These are phyloP conservation scores for Heritiera littoralis DNA, from an alignment of 345 rosid species.

Conservation along the genomic window DNA sequence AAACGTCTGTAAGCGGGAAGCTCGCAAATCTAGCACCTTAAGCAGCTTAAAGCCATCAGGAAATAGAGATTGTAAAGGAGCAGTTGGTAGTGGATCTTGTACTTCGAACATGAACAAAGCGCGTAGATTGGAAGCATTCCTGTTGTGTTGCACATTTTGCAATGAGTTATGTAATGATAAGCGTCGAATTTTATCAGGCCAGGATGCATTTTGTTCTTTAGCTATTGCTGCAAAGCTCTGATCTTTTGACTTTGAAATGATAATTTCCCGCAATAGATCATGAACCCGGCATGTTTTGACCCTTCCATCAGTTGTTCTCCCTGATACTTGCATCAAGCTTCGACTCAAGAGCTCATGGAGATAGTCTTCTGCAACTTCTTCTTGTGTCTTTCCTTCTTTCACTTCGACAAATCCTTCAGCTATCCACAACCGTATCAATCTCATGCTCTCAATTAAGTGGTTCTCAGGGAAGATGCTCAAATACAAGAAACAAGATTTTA, in stretches of 20 bases:
- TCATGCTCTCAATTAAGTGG: slow-evolving; percentile 21
- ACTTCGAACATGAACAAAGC: slow-evolving; percentile 25
- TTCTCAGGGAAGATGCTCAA: slow-evolving; percentile 43
- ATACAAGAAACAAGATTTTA: slow-evolving; percentile 44
- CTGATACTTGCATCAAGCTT: slow-evolving; percentile 38
- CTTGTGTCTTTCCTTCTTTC: slow-evolving; percentile 38
- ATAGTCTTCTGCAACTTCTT: slow-evolving; percentile 47
- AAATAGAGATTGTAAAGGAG: not conserved
- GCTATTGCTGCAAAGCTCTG: slow-evolving; percentile 35
- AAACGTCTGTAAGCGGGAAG: slow-evolving; percentile 21
- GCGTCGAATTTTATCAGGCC: slow-evolving; percentile 43
- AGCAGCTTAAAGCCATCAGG: slow-evolving; percentile 18
- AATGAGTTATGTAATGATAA: slow-evolving; percentile 23
- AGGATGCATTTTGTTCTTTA: slow-evolving; percentile 16
- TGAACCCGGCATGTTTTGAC: slow-evolving; percentile 40
- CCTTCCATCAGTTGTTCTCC: slow-evolving; percentile 32
- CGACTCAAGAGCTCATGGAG: slow-evolving; percentile 38
- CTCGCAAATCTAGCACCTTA: slow-evolving; percentile 32
- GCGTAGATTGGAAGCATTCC: slow-evolving; percentile 16
- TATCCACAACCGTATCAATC: slow-evolving; percentile 41
- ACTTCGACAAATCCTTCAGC: slow-evolving; percentile 43
- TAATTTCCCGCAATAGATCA: slow-evolving; percentile 34
- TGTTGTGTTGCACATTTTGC: not conserved
- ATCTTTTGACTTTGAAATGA: slow-evolving; percentile 35
- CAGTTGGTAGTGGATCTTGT: slow-evolving; percentile 6